A percentile compares a stretch with the other conserved stretches of the same genome.
Evolutionary conservation across 2,329 filamentous ascomycete genomes (phyloP).

Genomic region (Fusarium poae): DNA sequence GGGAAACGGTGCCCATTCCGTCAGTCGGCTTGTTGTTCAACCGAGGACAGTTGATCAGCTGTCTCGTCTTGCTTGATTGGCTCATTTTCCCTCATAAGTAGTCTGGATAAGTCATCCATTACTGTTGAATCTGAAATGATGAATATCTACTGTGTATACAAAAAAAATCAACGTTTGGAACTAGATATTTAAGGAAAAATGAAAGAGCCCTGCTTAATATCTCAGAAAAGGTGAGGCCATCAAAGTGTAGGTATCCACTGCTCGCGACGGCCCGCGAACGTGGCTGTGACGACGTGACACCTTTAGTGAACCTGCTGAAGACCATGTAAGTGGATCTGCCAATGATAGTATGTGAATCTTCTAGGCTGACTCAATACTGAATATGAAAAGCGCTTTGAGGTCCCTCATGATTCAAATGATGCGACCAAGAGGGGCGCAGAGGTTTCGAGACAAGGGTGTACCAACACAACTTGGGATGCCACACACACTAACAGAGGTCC

Average conservation of each 20-base stretch:
- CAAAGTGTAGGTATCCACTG: slow-evolving; percentile 6
- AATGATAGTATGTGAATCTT: neutral
- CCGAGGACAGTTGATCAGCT: slow-evolving; percentile 1
- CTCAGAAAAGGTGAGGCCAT: slow-evolving; percentile 3
- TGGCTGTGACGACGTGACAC: slow-evolving; percentile 24
- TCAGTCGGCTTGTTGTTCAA: slow-evolving; percentile 2
- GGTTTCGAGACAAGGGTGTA: slow-evolving; percentile 29
- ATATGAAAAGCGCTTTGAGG: slow-evolving; percentile 3
- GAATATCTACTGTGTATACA: neutral
- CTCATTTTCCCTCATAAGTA: neutral
- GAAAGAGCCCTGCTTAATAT: neutral
- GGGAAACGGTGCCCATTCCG: too few relatives aligned
- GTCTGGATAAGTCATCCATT: neutral
- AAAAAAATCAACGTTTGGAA: neutral
- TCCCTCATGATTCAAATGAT: slow-evolving; percentile 17
- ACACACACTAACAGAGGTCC: neutral
- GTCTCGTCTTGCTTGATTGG: slow-evolving; percentile 18
- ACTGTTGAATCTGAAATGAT: neutral
- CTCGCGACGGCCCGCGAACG: slow-evolving; percentile 30
- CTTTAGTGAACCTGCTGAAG: neutral
- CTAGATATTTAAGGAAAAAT: neutral
- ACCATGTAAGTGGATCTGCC: neutral
- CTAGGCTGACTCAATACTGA: neutral
- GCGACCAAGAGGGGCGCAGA: slow-evolving; percentile 31
- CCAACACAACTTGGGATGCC: slow-evolving; percentile 15